Base-by-base conservation (phyloP, 768 basidiomycete species). In the Mrakia frigida region DNA sequence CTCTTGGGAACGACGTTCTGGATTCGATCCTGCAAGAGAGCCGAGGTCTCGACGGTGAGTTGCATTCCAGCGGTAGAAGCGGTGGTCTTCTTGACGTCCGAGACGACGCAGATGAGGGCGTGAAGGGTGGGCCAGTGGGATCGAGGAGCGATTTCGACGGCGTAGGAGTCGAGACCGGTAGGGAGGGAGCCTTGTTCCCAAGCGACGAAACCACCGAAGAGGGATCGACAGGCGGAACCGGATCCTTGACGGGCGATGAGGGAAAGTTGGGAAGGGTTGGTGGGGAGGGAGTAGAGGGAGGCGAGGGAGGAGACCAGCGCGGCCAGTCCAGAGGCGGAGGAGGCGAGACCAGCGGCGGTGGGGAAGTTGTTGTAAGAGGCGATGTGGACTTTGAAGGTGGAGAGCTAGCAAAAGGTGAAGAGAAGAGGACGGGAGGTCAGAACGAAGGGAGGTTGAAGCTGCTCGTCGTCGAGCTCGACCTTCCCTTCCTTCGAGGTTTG, bases 321-420 rank as follows among this genome's bases (percentile, higher is more conserved):
- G 6, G 97, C 96, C 80, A 98, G 95, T 23, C 97, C 97, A 0
- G 94, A 93, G 0, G 97, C 97, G 46, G 95, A 98, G 0, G 95
- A 98, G 0, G 97, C 97, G 63, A 99, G 89, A 6, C 97, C 97
- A 0, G 97, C 97, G 21, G 97, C 97, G 21, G 97, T 99, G 41
- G 97, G 97, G 87, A 99, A 98, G 86, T 98, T 98, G 87, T 99
- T 99, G 85, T 89, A 90, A 10, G 96, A 98, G 75, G 89, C 89
- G 80, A 99, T 94, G 85, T 94, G 94, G 6, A 98, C 88, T 25
- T 87, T 85, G 83, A 85, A 92, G 23, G 85, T 79, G 0, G 94
- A 91, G 52, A 95, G 84, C 90, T 92, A 80, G 23, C 1, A 46
- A 9, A 18, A 25, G 25, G 13, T 6, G 28, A 25, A 28, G 33